Base-by-base conservation (phyloP, 2,329 filamentous ascomycete genomes). In the Cladophialophora psammophila region DNA sequence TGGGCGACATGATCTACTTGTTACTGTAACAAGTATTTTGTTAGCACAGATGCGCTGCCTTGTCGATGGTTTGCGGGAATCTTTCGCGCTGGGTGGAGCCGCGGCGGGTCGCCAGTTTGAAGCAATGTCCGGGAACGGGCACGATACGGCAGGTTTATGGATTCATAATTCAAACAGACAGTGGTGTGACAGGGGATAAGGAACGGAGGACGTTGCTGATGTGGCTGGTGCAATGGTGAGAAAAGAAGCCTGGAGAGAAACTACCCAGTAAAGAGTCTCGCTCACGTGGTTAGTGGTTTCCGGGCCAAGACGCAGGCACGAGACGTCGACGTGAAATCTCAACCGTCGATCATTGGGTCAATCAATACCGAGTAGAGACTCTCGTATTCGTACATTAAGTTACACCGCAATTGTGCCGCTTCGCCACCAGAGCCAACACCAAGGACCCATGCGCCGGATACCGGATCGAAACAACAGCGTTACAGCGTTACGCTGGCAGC, bases 1-100 rank as follows among this genome's bases (percentile, higher is more conserved):
- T 59, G 18, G 56, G 20, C 26, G 38, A 59, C 56, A 59, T 31
- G 6, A 38, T 8, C 20, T 12, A n/a, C n/a, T n/a, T n/a, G n/a
- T n/a, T n/a, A n/a, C n/a, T n/a, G n/a, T n/a, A n/a, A n/a, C n/a
- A n/a, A n/a, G n/a, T n/a, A n/a, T n/a, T n/a, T n/a, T n/a, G n/a
- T n/a, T n/a, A n/a, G n/a, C n/a, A n/a, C n/a, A n/a, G n/a, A n/a
- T n/a, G n/a, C n/a, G n/a, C n/a, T n/a, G n/a, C n/a, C n/a, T n/a
- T n/a, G n/a, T n/a, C n/a, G n/a, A n/a, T 12, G 45, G 26, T 50
- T 50, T 18, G 9, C 12, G 5, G 45, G 18, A 26, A 12, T 50
- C 40, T 18, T 45, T 45, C 40, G 40, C 7, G 40, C 4, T 45
- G 40, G 40, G 18, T 8, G 40, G 40, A 45, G 40, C 2, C 40